A percentile compares a stretch with the other conserved stretches of the same genome.
These are phyloP conservation scores for Strigomonas culicis DNA, from an alignment of 208 protist genomes.

Conservation along the genomic window DNA sequence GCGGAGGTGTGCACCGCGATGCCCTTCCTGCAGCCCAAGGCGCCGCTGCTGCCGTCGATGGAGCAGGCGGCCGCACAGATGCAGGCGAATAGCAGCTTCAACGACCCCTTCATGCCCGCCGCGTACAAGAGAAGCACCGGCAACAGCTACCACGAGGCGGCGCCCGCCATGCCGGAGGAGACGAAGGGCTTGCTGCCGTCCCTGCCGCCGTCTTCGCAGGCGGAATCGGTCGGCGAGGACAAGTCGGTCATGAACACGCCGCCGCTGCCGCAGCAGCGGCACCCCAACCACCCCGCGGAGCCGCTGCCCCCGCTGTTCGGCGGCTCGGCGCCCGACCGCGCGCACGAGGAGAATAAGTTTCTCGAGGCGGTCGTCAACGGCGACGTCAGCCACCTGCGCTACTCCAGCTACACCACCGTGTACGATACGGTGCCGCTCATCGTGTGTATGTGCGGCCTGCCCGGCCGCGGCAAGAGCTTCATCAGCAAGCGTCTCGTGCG, in stretches of 20 bases:
- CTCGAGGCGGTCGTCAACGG: conserved; percentile 17
- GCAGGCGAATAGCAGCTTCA: conserved; percentile 5
- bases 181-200: too few relatives aligned
- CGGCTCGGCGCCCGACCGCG: too few relatives aligned
- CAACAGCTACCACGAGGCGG: too few relatives aligned
- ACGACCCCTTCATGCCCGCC: background rate
- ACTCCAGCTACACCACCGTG: conserved; percentile 78
- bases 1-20: background rate
- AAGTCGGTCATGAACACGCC: too few relatives aligned
- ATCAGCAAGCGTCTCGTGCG: conserved; percentile 76
- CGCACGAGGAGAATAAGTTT: conserved; percentile 15
- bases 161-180: too few relatives aligned
- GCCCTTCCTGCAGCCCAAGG: background rate
- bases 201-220: too few relatives aligned
- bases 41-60: background rate
- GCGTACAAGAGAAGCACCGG: too few relatives aligned
- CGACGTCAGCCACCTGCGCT: conserved; percentile 19
- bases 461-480: conserved; percentile 88
- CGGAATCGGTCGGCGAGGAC: too few relatives aligned
- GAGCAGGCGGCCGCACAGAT: background rate
- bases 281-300: too few relatives aligned
- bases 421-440: conserved; percentile 75
- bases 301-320: too few relatives aligned
- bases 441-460: conserved; percentile 88
- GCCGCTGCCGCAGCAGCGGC: too few relatives aligned